Evolutionary conservation across 2,329 filamentous ascomycete species (phyloP), one percentile per base, ranked within the genome.

Genomic region (Exophiala sideris): DNA sequence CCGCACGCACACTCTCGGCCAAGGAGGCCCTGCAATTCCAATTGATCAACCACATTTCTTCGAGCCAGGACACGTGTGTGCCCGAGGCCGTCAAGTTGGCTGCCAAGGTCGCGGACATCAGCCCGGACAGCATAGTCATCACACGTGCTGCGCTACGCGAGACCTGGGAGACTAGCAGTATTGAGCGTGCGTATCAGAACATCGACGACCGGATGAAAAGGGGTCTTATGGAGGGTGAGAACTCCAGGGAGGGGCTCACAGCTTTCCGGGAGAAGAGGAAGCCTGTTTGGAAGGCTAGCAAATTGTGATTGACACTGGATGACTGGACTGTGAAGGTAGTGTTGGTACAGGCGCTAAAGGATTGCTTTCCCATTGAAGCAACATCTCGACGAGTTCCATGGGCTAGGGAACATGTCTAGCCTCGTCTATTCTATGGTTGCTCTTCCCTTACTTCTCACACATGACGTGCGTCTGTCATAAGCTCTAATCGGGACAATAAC

Each of bases 241-340:
- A 92, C 69, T 83, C 89, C 70, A 80, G 78, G 52, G 88, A 91
- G 71, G 89, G 89, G 0, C 75, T 92, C 12, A 75, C 69, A 70
- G 88, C 87, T 57, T 92, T 92, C 74, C 83, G 87, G 20, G 87
- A 91, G 77, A 89, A 85, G 78, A 78, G 86, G 66, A 80, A 81
- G 71, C 82, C 88, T 1, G 75, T 76, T 20, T 91, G 87, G 87
- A 80, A 75, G 66, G 75, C 69, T 51, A 73, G 70, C 57, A 74
- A 73, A 60, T 58, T 74, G 56, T 74, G 82, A 50, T 29, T 29
- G 24, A 8, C 7, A 29, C 24, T 29, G 24, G 24, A 29, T 29
- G 24, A 29, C 24, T 29, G 24, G 24, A 29, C 5, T 29, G 24
- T 29, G 24, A 29, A 29, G 24, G 24, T 29, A 29, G 24, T 29